phyloP scores from a whole-genome alignment of 371 early-diverging fungal genomes.

The Encephalitozoon intestinalis region DNA sequence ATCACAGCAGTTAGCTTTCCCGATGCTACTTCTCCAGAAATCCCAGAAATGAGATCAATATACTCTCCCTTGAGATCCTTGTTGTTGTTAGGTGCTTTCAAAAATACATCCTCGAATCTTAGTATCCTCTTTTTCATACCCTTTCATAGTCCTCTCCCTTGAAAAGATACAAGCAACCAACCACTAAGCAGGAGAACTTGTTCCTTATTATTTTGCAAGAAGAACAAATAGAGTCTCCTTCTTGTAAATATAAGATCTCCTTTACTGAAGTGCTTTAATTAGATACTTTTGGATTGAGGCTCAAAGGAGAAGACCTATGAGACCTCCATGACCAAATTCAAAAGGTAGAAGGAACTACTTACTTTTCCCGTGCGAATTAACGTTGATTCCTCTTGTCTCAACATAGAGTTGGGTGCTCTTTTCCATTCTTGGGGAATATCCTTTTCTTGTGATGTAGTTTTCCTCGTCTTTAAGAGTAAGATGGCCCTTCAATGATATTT shows the following conservation, averaged over 20 bases:
- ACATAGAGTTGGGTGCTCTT: slow-evolving; percentile 34
- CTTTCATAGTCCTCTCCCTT: not conserved
- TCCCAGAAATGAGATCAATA: slow-evolving; percentile 8
- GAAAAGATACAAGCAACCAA: not conserved
- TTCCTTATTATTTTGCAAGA: not conserved
- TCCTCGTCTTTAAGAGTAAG: slow-evolving; percentile 21
- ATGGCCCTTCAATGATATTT: slow-evolving; percentile 18
- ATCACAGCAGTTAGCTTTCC: slow-evolving; percentile 64
- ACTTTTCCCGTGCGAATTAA: not conserved
- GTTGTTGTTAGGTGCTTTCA: not conserved
- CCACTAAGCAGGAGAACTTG: not conserved
- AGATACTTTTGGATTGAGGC: not conserved
- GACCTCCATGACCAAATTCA: not conserved
- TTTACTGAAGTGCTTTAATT: not conserved
- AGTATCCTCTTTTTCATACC: not conserved
- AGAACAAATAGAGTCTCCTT: not conserved
- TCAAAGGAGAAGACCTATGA: not conserved
- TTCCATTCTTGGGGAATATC: slow-evolving; percentile 23
- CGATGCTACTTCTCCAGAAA: not conserved
- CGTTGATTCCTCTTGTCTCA: slow-evolving; percentile 26
- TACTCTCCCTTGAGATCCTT: not conserved
- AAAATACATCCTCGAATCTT: not conserved
- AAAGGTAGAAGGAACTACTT: not conserved
- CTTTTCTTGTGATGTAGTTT: slow-evolving; percentile 1
- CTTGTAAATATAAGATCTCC: not conserved